These are phyloP conservation scores for Cytospora schulzeri DNA, from an alignment of 2,329 filamentous ascomycete genomes.

Conservation along the genomic window DNA sequence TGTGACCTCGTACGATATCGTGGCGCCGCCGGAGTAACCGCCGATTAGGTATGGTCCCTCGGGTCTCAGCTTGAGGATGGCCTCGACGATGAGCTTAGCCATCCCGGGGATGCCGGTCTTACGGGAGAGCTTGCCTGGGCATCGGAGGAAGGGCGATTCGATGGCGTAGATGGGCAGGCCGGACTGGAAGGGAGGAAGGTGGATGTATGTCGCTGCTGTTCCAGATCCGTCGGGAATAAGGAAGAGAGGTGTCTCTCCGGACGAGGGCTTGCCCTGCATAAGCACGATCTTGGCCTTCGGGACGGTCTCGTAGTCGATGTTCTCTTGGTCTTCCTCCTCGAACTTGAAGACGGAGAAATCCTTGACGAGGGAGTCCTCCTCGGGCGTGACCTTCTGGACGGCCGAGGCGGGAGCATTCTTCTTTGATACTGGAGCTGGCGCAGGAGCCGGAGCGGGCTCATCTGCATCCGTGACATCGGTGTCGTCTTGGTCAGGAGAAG, in stretches of 20 bases:
- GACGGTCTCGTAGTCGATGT: slow-evolving; percentile 20
- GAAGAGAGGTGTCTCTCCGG: slow-evolving; percentile 33
- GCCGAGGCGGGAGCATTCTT: slow-evolving; percentile 6
- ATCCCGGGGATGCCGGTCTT: slow-evolving; percentile 30
- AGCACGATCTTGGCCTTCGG: slow-evolving; percentile 32
- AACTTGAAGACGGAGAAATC: slow-evolving; percentile 23
- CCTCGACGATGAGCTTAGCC: slow-evolving; percentile 30
- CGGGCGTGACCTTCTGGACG: slow-evolving; percentile 1
- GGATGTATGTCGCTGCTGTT: slow-evolving; percentile 33
- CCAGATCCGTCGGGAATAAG: slow-evolving; percentile 36
- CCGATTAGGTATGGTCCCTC: slow-evolving; percentile 34
- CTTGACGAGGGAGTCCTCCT: slow-evolving; percentile 20
- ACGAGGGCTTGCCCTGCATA: slow-evolving; percentile 31
- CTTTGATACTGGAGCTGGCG: background rate
- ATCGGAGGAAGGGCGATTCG: slow-evolving; percentile 35
- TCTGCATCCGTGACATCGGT: slow-evolving; percentile 19
- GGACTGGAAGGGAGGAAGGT: slow-evolving; percentile 32
- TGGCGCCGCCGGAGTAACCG: slow-evolving; percentile 32
- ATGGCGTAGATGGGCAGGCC: slow-evolving; percentile 34
- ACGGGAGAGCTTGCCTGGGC: slow-evolving; percentile 28
- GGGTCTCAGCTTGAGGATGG: slow-evolving; percentile 30
- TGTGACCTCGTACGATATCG: slow-evolving; percentile 33
- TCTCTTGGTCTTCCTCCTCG: slow-evolving; percentile 24
- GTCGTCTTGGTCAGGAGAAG: slow-evolving; percentile 6
- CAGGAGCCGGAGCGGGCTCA: slow-evolving; percentile 3